Conservation (phyloP, 371 early-diverging fungal species). For the Rhizopus microsporus region DNA sequence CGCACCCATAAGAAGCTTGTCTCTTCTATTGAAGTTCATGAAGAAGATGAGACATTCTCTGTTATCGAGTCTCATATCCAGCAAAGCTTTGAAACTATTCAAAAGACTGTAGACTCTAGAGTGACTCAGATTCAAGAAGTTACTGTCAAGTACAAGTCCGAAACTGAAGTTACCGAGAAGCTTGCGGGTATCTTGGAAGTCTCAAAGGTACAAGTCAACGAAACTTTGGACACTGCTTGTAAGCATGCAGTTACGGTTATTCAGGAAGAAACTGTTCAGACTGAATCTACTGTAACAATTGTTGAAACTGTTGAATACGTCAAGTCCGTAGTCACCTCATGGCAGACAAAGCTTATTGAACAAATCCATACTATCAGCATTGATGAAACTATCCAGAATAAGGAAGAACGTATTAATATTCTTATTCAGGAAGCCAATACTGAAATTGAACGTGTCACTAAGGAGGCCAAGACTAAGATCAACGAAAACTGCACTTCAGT, state of each 20-base stretch:
- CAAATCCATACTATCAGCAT: constrained; percentile 19
- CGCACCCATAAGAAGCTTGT: constrained; percentile 21
- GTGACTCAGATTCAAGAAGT: constrained; percentile 25
- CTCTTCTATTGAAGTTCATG: constrained; percentile 14
- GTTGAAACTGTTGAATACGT: constrained; percentile 33
- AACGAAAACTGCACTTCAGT: constrained; percentile 14
- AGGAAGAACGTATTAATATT: constrained; percentile 17
- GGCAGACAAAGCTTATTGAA: constrained; percentile 19
- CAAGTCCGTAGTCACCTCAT: constrained; percentile 19
- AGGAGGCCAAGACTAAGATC: constrained; percentile 21
- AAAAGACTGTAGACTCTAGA: constrained; percentile 15
- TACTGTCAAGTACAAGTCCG: constrained; percentile 12
- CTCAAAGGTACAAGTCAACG: constrained; percentile 17
- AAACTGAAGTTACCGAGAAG: constrained; percentile 21
- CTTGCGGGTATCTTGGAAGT: constrained; percentile 17
- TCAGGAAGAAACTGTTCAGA: constrained; percentile 19
- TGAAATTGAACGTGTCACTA: constrained; percentile 18
- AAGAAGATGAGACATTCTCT: constrained; percentile 23
- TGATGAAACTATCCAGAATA: constrained; percentile 18
- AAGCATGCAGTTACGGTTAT: constrained; percentile 19
- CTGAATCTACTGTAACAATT: constrained; percentile 22
- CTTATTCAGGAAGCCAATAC: constrained; percentile 18
- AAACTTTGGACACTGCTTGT: constrained; percentile 15
- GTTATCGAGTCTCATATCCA: constrained; percentile 20
- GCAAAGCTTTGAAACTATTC: constrained; percentile 18